Evolutionary conservation across 306 rosid genomes (phyloP), one percentile per base, ranked within the genome.

Genomic region (Trifolium subterraneum): DNA sequence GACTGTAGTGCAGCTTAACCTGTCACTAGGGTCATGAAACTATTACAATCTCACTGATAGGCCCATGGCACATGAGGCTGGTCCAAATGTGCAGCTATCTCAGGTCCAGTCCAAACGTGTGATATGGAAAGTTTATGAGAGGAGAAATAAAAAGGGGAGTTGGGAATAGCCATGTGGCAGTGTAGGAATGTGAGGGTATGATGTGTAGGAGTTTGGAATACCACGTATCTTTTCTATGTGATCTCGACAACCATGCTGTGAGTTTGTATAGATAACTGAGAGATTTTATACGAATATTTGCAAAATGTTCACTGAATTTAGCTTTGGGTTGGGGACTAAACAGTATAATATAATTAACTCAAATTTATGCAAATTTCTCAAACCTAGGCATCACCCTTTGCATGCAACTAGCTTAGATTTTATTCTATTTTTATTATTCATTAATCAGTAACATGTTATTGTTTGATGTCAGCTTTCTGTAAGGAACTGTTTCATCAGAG

Each of bases 401-500:
- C 52, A 35, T 51, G 61, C 72, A 11, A 29, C 18, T n/a, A 6
- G 20, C 33, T 51, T 45, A 35, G n/a, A 41, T 50, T 65, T 10
- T 19, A 47, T 35, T 70, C 3, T 20, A 38, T 25, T 47, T 47
- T 2, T 1, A 47, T 77, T 55, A 1, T 51, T 64, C 16, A 56
- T 71, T 59, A 52, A 27, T 41, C n/a, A 8, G 22, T 73, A 75
- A 79, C 64, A 61, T 64, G 44, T 41, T 73, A 12, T 18, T 80
- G 39, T 70, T 71, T 79, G 56, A 39, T 86, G 39, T 74, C 90
- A 94, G 97, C 91, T 94, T 67, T 94, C 99, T 23, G 99, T 94
- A 82, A 92, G 99, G 87, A 94, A 94, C 82, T 94, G 99, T 79
- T 94, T 94, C 85, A 94, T 94, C 60, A 88, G 99, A 83, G 99